Conservation (phyloP, 495 filamentous ascomycete species). For the Symbiotaphrina buchneri region DNA sequence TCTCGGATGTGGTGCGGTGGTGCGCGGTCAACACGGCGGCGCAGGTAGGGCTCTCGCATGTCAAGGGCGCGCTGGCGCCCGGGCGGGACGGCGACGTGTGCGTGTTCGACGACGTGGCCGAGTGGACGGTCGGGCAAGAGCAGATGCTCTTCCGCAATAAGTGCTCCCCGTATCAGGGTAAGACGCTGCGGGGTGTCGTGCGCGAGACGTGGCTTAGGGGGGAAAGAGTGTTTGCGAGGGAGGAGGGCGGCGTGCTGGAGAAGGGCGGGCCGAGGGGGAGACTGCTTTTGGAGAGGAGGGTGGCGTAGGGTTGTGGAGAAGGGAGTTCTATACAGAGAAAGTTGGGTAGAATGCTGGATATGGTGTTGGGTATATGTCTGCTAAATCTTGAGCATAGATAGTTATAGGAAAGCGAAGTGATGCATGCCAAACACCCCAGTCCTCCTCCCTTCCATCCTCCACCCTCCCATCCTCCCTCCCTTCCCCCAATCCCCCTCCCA, state of each 20-base stretch:
- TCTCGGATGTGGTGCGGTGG: conserved; percentile 62
- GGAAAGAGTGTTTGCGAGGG: conserved; percentile 41
- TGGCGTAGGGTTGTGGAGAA: no score
- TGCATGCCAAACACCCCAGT: no score
- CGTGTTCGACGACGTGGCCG: conserved; percentile 69
- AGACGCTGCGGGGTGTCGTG: conserved; percentile 56
- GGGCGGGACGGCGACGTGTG: conserved; percentile 86
- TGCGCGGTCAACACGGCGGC: conserved; percentile 73
- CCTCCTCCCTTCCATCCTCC: no score
- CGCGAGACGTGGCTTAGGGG: conserved; percentile 82
- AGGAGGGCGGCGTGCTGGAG: conserved; percentile 36
- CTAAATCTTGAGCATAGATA: no score
- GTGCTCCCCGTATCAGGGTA: conserved; percentile 80
- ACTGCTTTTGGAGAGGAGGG: conserved; percentile 36
- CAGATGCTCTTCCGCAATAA: conserved; percentile 90
- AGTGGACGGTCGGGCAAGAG: conserved; percentile 37
- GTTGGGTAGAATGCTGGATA: no score
- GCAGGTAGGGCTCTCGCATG: conserved; percentile 69
- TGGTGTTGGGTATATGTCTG: no score
- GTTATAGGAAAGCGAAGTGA: no score
- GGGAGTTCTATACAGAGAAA: no score
- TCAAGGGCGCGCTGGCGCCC: conserved; percentile 62
- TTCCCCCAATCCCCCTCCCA: no score
- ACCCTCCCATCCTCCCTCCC: no score
- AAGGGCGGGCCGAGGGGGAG: conserved; percentile 28